Evolutionary conservation across 2,329 filamentous ascomycete species (phyloP).

Genomic region (Geosmithia flava): DNA sequence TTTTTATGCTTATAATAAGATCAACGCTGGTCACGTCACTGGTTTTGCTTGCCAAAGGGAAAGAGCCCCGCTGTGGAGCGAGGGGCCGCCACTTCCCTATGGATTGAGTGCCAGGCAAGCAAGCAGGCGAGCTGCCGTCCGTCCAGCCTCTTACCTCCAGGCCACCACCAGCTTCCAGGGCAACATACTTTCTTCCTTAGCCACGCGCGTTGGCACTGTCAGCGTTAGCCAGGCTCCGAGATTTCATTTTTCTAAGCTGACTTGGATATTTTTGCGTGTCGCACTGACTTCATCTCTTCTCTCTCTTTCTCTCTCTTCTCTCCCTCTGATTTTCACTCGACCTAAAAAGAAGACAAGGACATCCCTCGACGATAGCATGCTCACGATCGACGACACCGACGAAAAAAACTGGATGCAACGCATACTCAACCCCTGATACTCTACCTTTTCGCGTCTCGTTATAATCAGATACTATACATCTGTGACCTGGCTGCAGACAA

Average conservation of each 20-base stretch:
- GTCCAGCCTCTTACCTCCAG: neutral
- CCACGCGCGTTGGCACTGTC: neutral
- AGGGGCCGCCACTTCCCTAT: neutral
- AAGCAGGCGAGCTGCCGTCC: neutral
- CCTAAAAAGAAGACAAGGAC: neutral
- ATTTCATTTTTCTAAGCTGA: neutral
- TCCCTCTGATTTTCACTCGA: too few species aligned
- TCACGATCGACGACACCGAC: neutral
- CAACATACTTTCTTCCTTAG: neutral
- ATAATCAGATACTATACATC: neutral
- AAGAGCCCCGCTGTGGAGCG: constrained; percentile 1
- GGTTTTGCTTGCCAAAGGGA: neutral
- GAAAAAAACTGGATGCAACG: neutral
- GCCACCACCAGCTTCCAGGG: neutral
- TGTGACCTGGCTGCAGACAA: neutral
- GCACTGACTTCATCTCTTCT: too few species aligned
- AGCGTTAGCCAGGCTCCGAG: neutral
- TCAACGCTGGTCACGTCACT: neutral
- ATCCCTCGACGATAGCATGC: neutral
- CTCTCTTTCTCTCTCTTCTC: too few species aligned
- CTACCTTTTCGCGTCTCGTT: neutral
- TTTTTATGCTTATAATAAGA: constrained; percentile 13
- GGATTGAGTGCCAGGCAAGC: neutral
- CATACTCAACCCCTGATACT: neutral
- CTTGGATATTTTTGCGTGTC: too few species aligned